Evolutionary conservation across 306 rosid species (phyloP), one percentile per base, ranked within the genome.

Genomic region (Hippophae gyantsensis): DNA sequence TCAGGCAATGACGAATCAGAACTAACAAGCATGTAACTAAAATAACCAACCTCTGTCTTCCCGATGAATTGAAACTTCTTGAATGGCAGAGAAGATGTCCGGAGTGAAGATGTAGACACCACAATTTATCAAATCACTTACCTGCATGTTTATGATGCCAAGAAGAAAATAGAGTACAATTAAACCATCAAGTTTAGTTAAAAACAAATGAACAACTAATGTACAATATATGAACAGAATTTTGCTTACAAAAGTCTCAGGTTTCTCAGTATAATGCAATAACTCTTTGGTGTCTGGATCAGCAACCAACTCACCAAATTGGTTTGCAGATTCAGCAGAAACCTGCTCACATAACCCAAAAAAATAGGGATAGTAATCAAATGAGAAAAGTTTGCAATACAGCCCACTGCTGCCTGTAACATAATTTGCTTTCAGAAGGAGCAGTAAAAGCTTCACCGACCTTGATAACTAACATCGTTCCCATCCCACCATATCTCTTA

Each of bases 191-290:
- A 10, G 52, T 46, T 18, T 53, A 50, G 61, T 51, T 54, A 69
- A 60, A 27, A 49, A 69, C 50, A 49, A 50, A 13, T 7, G 10
- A 48, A 5, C 18, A 51, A 58, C 43, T 46, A n/a, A 32, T 9
- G 25, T 3, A 56, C 0, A 56, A 13, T 9, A 56, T 58, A 38
- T 26, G 7, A 26, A 61, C 14, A 43, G 14, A 13, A 45, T 14
- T 6, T 2, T 32, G 65, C 78, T 0, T 71, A 70, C 79, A 67
- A 72, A 73, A 66, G 99, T 93, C 66, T 93, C 97, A 26, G 99
- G 99, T 72, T 80, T 93, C 80, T 93, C 99, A 2, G 89, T 93
- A 75, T 93, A 93, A 79, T 93, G 99, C 84, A 93, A 78, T 43
- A 93, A 65, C 66, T 93, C 99, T 10, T 86, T 86, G 68, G 95